Base-by-base conservation (phyloP, 2,329 filamentous ascomycete species). In the Byssothecium circinans region DNA sequence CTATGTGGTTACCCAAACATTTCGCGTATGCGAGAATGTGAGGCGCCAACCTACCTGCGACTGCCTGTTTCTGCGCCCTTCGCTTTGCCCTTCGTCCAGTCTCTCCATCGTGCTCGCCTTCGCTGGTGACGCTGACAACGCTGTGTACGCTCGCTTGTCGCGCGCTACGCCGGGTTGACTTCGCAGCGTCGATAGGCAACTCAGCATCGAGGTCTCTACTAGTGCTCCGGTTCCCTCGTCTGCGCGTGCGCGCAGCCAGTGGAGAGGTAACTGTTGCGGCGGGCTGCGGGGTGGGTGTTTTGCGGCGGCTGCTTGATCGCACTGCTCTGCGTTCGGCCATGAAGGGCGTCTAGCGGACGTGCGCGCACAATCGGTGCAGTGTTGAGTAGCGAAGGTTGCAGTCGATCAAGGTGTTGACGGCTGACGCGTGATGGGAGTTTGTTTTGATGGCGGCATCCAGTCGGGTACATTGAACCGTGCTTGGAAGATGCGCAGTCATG, bases 151-250 rank as follows among this genome's bases (percentile, higher is more conserved):
- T 64, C 17, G 54, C 57, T 32, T 67, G 67, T 32, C 70, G 65
- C 33, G 54, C 54, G 25, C 50, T 57, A 40, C 62, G 61, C 19
- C 61, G 62, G 7, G 52, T 49, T 12, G 56, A 46, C 30, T 62
- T 66, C 20, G 50, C 45, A 17, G 52, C 41, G 17, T 64, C 50
- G 17, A 49, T 17, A 8, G 49, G 42, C 18, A 56, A 49, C 11
- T 64, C 64, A 4, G 69, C 45, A 36, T 75, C 74, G 46, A 25
- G 6, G 10, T 25, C 23, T 25, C 63, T 68, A 57, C 73, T 75
- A 42, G 65, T 66, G 57, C 72, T 74, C 56, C 73, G 66, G 37
- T 70, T 64, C 19, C 50, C 56, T 36, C 71, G 61, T 20, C 55
- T 53, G 33, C 58, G 64, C 52, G 63, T 53, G 52, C 60, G 65